phyloP scores from a whole-genome alignment of 805 yeast species.

The Teunomyces pallodes region DNA sequence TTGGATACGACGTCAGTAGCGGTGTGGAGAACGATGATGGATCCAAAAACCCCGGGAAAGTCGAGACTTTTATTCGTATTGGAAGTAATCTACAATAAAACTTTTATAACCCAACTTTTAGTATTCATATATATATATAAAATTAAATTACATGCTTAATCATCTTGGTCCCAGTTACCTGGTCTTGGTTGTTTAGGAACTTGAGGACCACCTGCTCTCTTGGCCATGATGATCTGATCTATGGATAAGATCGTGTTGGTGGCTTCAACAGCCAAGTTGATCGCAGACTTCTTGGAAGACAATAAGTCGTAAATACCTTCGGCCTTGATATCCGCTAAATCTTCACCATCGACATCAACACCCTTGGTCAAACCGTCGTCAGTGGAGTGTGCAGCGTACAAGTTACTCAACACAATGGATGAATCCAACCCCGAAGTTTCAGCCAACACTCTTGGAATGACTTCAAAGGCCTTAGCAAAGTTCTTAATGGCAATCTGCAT shows the following conservation, averaged over 20 bases:
- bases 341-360: constrained; percentile 69
- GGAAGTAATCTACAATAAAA: constrained; percentile 30
- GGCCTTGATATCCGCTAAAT: constrained; percentile 66
- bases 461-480: constrained; percentile 92
- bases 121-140: neutral
- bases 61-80: constrained; percentile 53
- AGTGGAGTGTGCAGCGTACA: constrained; percentile 80
- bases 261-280: constrained; percentile 92
- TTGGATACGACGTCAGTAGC: constrained; percentile 92
- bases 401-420: constrained; percentile 81
- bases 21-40: constrained; percentile 84
- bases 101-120: neutral
- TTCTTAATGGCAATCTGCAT: constrained; percentile 91
- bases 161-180: constrained; percentile 96
- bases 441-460: constrained; percentile 86
- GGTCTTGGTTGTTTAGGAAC: constrained; percentile 83
- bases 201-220: constrained; percentile 96
- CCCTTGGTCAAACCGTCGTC: constrained; percentile 65
- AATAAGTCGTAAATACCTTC: constrained; percentile 77
- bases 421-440: constrained; percentile 94
- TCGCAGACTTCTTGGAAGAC: constrained; percentile 79
- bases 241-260: constrained; percentile 86
- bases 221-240: constrained; percentile 98
- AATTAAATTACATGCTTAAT: constrained; percentile 35
- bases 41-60: constrained; percentile 64